A percentile compares a stretch with the other conserved stretches of the same genome.
phyloP scores from a whole-genome alignment of 768 basidiomycete species.

The Hemileccinum rubropunctum region DNA sequence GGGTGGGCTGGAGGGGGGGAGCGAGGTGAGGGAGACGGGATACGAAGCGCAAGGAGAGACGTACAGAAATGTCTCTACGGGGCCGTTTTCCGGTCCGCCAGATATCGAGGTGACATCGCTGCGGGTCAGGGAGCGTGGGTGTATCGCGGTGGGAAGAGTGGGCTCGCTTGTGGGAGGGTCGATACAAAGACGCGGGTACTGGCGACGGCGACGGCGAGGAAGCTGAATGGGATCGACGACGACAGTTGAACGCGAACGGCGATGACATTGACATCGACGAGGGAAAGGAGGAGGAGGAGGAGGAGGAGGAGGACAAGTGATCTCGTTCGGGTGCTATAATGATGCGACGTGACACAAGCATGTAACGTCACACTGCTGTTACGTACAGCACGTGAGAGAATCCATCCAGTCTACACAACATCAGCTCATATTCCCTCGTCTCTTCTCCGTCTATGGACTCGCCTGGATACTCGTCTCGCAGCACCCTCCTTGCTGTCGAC shows the following conservation, averaged over 20 bases:
- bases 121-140: conserved; percentile 36
- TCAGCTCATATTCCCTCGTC: conserved; percentile 12
- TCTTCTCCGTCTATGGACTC: neutral
- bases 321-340: conserved; percentile 15
- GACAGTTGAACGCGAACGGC: conserved; percentile 35
- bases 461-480: conserved; percentile 26
- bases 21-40: conserved; percentile 1
- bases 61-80: conserved; percentile 47
- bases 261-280: conserved; percentile 20
- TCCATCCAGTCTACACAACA: conserved; percentile 19
- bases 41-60: conserved; percentile 12
- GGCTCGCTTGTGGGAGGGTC: conserved; percentile 48
- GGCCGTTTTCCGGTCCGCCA: conserved; percentile 56
- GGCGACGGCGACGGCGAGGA: conserved; percentile 36
- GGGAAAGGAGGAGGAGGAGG: neutral
- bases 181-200: conserved; percentile 38
- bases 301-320: neutral
- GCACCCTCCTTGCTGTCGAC: conserved; percentile 21
- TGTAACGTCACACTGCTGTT: conserved; percentile 26
- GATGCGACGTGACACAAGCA: conserved; percentile 11
- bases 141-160: conserved; percentile 39
- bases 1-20: conserved; percentile 12
- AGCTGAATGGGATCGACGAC: conserved; percentile 54
- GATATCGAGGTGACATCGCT: conserved; percentile 51
- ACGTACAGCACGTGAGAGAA: conserved; percentile 21